These are phyloP conservation scores for Bryoglossum gracile DNA, from an alignment of 495 filamentous ascomycete genomes.

Conservation along the genomic window DNA sequence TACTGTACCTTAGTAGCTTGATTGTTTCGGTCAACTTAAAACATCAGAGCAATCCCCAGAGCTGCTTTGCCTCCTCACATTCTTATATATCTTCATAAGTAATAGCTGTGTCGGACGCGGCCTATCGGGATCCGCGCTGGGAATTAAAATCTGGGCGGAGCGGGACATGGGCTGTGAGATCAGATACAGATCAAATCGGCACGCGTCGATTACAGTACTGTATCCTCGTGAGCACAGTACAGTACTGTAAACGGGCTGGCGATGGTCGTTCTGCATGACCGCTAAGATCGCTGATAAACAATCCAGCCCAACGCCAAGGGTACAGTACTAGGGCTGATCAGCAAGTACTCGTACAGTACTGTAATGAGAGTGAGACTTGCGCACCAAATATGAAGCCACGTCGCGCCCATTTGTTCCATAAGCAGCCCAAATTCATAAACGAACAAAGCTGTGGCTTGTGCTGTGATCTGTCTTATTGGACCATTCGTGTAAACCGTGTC, in stretches of 20 bases:
- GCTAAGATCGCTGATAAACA: constrained; percentile 18
- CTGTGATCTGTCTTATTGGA: too few species aligned
- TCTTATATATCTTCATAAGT: not conserved
- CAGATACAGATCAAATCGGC: constrained; percentile 6
- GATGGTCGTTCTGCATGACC: too few species aligned
- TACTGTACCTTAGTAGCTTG: too few species aligned
- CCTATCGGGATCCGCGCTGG: constrained; percentile 15
- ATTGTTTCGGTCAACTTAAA: too few species aligned
- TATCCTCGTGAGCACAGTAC: too few species aligned
- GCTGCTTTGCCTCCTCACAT: too few species aligned
- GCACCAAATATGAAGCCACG: constrained; percentile 18
- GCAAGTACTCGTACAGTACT: too few species aligned
- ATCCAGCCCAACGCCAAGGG: constrained; percentile 2
- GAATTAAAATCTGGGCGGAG: not conserved
- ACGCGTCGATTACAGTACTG: constrained; percentile 6
- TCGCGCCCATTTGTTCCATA: too few species aligned
- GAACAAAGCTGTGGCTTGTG: not conserved
- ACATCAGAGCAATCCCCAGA: too few species aligned
- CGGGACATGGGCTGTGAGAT: not conserved
- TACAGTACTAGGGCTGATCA: constrained; percentile 10
- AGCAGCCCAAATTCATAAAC: not conserved
- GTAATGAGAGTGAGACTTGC: too few species aligned
- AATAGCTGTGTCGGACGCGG: not conserved
- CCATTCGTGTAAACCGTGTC: too few species aligned
- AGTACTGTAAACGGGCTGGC: too few species aligned